Percentiles rank a stretch among this genome's conserved stretches.
These are phyloP conservation scores for Penicillium coffeae DNA, from an alignment of 495 filamentous ascomycete genomes.

Conservation along the genomic window DNA sequence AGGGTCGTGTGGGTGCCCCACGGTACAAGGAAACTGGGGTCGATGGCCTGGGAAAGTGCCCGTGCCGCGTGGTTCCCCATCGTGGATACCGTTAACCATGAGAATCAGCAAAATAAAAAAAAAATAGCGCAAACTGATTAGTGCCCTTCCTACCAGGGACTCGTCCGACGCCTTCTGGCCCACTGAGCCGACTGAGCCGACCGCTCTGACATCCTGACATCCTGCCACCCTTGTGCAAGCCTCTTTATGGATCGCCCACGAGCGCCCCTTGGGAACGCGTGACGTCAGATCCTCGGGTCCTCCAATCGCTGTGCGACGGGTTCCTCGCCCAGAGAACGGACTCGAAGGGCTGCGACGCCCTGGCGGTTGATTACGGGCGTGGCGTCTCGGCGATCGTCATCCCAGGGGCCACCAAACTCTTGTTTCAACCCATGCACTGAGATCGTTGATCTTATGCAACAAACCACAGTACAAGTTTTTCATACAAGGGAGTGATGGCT, in stretches of 20 bases:
- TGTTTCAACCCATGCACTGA: slow-evolving; percentile 22
- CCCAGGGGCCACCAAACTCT: slow-evolving; percentile 15
- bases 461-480: neutral
- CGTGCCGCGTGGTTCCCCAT: slow-evolving; percentile 22
- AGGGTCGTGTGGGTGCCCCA: slow-evolving; percentile 16
- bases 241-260: neutral
- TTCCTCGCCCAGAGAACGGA: too few species aligned
- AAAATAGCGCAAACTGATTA: slow-evolving; percentile 5
- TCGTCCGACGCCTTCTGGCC: too few species aligned
- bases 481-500: too few species aligned
- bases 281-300: neutral
- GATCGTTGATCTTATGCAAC: slow-evolving; percentile 12
- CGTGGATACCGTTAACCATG: neutral
- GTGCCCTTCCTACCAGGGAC: too few species aligned
- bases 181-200: neutral
- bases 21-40: slow-evolving; percentile 19
- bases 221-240: neutral
- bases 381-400: slow-evolving; percentile 23
- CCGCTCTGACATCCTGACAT: too few species aligned
- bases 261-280: neutral
- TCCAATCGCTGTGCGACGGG: too few species aligned
- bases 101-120: slow-evolving; percentile 1
- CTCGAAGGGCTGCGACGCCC: too few species aligned
- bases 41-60: slow-evolving; percentile 3
- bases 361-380: slow-evolving; percentile 19